phyloP scores from a whole-genome alignment of 805 yeast species.

The Kodamaea fukazawae region DNA sequence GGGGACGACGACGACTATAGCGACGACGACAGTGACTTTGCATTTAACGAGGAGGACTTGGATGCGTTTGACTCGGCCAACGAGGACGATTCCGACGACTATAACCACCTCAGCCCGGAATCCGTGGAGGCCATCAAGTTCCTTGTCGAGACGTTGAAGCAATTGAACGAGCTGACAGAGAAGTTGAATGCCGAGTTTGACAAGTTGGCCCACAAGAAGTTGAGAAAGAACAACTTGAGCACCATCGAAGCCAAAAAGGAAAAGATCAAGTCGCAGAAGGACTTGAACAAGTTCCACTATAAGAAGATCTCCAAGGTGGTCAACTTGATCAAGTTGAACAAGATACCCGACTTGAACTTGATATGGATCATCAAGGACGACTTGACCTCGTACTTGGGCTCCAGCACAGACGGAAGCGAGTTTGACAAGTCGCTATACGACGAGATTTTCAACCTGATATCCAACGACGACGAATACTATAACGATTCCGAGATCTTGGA shows the following conservation, averaged over 20 bases:
- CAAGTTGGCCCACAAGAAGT: conserved; percentile 36
- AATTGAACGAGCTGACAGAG: conserved; percentile 34
- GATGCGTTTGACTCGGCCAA: conserved; percentile 10
- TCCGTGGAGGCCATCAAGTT: conserved; percentile 33
- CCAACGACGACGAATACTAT: conserved; percentile 12
- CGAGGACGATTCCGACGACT: conserved; percentile 15
- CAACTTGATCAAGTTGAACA: conserved; percentile 25
- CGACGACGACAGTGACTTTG: conserved; percentile 21
- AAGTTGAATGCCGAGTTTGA: conserved; percentile 40
- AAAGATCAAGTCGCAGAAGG: conserved; percentile 32
- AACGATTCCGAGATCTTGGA: conserved; percentile 14
- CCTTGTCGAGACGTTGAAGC: conserved; percentile 29
- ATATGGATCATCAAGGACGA: conserved; percentile 39
- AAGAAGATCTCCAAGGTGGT: conserved; percentile 34
- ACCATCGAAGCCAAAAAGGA: conserved; percentile 40
- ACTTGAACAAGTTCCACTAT: conserved; percentile 35
- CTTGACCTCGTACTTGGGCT: conserved; percentile 34
- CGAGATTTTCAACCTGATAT: conserved; percentile 31
- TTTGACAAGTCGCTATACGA: conserved; percentile 42
- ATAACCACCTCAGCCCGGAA: conserved; percentile 27
- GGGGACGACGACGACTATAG: conserved; percentile 30
- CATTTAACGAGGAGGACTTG: conserved; percentile 10
- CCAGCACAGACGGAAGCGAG: conserved; percentile 37
- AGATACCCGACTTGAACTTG: conserved; percentile 28
- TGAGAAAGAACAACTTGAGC: conserved; percentile 35